Evolutionary conservation across 2,329 filamentous ascomycete genomes (phyloP).

Genomic region (Talaromyces atroroseus): DNA sequence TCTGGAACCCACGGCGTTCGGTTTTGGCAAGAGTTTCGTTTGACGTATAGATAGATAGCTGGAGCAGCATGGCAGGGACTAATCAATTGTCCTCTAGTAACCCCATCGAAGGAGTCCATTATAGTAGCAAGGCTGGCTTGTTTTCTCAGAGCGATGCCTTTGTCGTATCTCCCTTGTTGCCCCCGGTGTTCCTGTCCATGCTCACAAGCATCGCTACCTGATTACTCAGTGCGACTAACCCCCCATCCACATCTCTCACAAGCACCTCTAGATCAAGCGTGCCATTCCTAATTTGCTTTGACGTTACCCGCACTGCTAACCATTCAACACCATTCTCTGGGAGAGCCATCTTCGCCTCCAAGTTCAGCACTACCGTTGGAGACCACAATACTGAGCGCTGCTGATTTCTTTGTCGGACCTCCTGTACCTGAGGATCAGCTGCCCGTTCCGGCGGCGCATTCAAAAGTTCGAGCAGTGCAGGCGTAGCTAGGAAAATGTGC

Average conservation of each 20-base stretch:
- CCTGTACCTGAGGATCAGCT: background rate
- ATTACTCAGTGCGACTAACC: background rate
- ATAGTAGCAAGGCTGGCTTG: background rate
- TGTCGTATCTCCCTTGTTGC: background rate
- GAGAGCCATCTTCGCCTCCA: background rate
- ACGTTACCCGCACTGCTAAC: background rate
- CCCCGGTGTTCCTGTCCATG: background rate
- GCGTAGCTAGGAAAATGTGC: background rate
- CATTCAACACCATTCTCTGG: background rate
- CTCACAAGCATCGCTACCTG: background rate
- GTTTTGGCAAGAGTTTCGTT: background rate
- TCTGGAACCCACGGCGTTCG: background rate
- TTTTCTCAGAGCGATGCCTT: background rate
- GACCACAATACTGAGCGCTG: background rate
- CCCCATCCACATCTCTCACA: conserved; percentile 1
- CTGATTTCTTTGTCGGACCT: background rate
- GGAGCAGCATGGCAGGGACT: no score
- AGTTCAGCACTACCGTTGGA: background rate
- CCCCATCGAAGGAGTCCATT: background rate
- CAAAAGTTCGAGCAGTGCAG: background rate
- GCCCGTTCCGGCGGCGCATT: background rate
- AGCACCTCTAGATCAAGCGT: background rate
- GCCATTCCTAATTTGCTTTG: background rate
- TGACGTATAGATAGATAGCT: background rate
- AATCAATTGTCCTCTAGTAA: background rate